phyloP scores from a whole-genome alignment of 208 protist species.

The Crithidia thermophila region DNA sequence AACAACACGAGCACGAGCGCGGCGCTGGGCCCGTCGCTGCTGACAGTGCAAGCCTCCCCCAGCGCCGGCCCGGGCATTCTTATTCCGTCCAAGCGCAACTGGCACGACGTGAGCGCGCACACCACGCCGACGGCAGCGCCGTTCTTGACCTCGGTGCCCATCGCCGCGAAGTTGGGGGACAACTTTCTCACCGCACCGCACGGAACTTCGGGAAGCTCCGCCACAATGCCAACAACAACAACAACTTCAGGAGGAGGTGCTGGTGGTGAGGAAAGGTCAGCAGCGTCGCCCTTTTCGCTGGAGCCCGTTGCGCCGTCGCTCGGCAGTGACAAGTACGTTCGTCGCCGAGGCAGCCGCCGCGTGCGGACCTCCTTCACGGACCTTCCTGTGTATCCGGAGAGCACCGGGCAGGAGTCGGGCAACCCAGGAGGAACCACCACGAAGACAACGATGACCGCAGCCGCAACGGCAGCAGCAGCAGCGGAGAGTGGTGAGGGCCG shows the following conservation, averaged over 20 bases:
- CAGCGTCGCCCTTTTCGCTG: not conserved
- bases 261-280: no score
- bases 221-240: no score
- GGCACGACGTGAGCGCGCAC: not conserved
- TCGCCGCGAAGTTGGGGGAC: no score
- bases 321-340: not conserved
- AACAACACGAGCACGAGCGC: no score
- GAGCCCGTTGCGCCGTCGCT: not conserved
- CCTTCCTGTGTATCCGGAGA: no score
- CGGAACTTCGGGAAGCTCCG: no score
- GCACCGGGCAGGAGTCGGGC: no score
- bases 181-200: no score
- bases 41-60: not conserved
- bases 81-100: conserved; percentile 13
- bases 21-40: no score
- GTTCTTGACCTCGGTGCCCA: not conserved
- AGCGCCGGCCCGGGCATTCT: conserved; percentile 16
- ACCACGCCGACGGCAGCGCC: conserved; percentile 2
- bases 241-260: no score
- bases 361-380: not conserved
- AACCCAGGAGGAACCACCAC: no score
- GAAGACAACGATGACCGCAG: not conserved
- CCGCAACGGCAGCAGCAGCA: not conserved
- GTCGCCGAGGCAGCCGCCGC: not conserved
- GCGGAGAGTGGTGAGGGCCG: not conserved